A percentile compares a stretch with the other conserved stretches of the same genome.
phyloP scores from a whole-genome alignment of 352 stramenopile species.

The Phytophthora aleatoria region DNA sequence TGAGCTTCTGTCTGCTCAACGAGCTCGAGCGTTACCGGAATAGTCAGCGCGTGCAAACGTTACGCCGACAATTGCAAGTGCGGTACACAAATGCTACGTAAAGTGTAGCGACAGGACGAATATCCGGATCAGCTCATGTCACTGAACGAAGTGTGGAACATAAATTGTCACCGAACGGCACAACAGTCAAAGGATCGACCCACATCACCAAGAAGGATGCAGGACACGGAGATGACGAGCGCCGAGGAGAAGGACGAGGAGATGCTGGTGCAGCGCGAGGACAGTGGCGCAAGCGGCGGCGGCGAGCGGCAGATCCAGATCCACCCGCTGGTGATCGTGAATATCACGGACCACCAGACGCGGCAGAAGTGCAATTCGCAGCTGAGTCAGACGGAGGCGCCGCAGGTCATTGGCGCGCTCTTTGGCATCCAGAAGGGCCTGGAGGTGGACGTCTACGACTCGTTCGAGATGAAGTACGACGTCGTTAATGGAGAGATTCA shows the following conservation, averaged over 20 bases:
- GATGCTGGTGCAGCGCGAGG: constrained; percentile 53
- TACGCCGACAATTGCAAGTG: constrained; percentile 27
- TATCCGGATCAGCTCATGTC: constrained; percentile 1
- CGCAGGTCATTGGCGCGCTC: constrained; percentile 87
- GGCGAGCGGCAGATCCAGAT: constrained; percentile 78
- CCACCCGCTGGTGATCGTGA: constrained; percentile 92
- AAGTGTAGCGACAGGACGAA: background rate
- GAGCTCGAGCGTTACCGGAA: constrained; percentile 36
- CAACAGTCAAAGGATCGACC: background rate
- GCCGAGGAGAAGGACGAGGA: constrained; percentile 45
- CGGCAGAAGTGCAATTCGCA: constrained; percentile 74
- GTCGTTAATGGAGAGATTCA: constrained; percentile 53
- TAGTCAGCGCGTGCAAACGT: constrained; percentile 41
- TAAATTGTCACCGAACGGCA: background rate
- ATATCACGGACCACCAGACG: constrained; percentile 96
- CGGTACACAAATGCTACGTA: constrained; percentile 21
- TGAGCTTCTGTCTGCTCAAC: constrained; percentile 26
- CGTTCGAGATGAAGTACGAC: constrained; percentile 89
- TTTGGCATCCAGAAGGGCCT: constrained; percentile 92
- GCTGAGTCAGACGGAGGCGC: constrained; percentile 46
- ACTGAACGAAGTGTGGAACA: constrained; percentile 12
- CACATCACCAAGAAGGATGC: constrained; percentile 30
- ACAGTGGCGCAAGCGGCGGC: constrained; percentile 42
- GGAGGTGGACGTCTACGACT: constrained; percentile 84
- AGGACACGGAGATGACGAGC: constrained; percentile 71